A percentile compares a stretch with the other conserved stretches of the same genome.
These are phyloP conservation scores for Leptographium galeiforme DNA, from an alignment of 2,329 filamentous ascomycete species.

Conservation along the genomic window DNA sequence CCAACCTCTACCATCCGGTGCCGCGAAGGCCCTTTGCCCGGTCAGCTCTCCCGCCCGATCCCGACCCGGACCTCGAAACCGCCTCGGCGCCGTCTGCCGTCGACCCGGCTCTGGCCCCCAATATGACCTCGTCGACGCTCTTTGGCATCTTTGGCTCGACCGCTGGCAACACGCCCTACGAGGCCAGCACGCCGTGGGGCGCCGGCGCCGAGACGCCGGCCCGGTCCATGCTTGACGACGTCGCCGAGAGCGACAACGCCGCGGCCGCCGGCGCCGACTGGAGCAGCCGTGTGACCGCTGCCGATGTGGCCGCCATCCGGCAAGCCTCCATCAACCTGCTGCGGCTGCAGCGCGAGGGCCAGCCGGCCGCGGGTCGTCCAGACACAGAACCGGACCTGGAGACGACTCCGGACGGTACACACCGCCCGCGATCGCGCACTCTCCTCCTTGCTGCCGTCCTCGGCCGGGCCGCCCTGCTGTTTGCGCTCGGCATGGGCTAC, in stretches of 20 bases:
- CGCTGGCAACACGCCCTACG: constrained; percentile 26
- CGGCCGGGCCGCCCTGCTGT: constrained; percentile 52
- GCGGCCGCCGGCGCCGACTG: not conserved
- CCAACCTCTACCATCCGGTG: not conserved
- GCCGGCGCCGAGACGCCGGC: too few species aligned
- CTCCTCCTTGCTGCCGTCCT: constrained; percentile 32
- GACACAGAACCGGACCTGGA: not conserved
- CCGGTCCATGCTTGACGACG: not conserved
- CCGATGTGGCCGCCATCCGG: constrained; percentile 9
- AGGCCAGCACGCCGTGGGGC: constrained; percentile 43
- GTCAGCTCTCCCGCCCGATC: not conserved
- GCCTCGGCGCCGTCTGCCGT: not conserved
- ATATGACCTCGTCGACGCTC: constrained; percentile 79
- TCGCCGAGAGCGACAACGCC: not conserved
- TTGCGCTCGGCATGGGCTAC: constrained; percentile 69
- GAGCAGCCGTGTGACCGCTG: not conserved
- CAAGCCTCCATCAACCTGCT: constrained; percentile 9
- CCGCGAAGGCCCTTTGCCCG: not conserved
- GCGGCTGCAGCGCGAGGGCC: constrained; percentile 9
- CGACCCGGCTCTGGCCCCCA: constrained; percentile 48
- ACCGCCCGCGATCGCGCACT: constrained; percentile 10
- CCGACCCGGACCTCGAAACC: not conserved
- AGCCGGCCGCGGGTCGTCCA: not conserved
- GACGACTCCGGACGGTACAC: too few species aligned
- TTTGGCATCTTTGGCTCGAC: constrained; percentile 71